Evolutionary conservation across 2,329 filamentous ascomycete genomes (phyloP).

Genomic region (Penicillium freii): DNA sequence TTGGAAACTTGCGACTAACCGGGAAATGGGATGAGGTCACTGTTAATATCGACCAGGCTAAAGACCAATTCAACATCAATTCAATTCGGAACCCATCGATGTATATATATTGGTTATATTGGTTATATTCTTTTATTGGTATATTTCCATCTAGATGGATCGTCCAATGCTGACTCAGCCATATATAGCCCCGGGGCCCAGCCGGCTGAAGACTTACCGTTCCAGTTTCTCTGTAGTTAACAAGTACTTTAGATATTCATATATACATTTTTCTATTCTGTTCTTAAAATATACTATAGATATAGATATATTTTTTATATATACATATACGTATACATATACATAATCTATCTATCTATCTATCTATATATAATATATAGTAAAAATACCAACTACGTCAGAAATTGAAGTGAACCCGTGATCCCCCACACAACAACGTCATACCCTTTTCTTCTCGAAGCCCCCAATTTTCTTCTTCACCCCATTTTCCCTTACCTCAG

Average conservation of each 20-base stretch:
- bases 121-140: too few relatives aligned
- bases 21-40: not conserved
- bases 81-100: not conserved
- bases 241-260: too few relatives aligned
- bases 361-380: not conserved
- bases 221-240: too few relatives aligned
- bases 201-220: too few relatives aligned
- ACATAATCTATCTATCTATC: too few relatives aligned
- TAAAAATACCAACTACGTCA: constrained; percentile 2
- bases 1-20: not conserved
- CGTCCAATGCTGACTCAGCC: not conserved
- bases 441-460: constrained; percentile 24
- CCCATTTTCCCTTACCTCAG: constrained; percentile 7
- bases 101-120: not conserved
- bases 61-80: not conserved
- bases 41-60: not conserved
- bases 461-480: constrained; percentile 18
- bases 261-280: too few relatives aligned
- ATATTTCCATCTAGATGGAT: not conserved
- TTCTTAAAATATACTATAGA: too few relatives aligned
- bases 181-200: not conserved
- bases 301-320: too few relatives aligned
- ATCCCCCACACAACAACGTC: constrained; percentile 31
- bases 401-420: constrained; percentile 20
- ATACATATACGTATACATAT: too few relatives aligned